Base-by-base conservation (phyloP, 1,284 basidiomycete species). In the Rhodofomes roseus region DNA sequence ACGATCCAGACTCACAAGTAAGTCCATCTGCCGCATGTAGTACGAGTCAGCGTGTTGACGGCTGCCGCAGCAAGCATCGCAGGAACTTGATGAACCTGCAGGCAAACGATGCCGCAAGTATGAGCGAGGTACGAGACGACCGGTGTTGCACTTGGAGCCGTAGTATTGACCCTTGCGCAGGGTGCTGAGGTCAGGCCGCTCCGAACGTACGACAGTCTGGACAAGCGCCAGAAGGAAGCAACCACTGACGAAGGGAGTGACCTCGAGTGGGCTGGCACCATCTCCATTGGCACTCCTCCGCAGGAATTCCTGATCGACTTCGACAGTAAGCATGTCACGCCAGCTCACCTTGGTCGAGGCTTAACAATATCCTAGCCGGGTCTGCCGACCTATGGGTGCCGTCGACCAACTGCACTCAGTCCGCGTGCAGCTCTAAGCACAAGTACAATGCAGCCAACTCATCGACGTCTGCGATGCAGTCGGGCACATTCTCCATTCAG, bases 401-500 rank as follows among this genome's bases (percentile, higher is more conserved):
- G 5, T 52, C 54, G 9, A 51, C 58, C 1, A 58, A 62, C 4
- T 66, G 65, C 62, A 53, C 16, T 8, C 50, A 52, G 50, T 37
- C 50, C 16, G 58, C 52, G 37, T 67, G 64, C 56, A 40, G 20
- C 18, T 43, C 46, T 36, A 74, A 75, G 54, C 64, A 63, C 18
- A 65, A 66, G 55, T 68, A 76, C 66, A 66, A 76, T 56, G 70
- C 76, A 0, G 39, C 57, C 48, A 58, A 63, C 6, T 79, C 77
- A 40, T 76, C 75, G 0, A 75, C 78, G 3, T 66, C 76, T 1
- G 54, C 58, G 9, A 67, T 74, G 58, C 31, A 73, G 43, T 43
- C 60, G 2, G 65, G 67, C 34, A 64, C 61, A 0, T 85, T 86
- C 72, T 60, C 51, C 2, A 76, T 85, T 55, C 16, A 65, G 1